A percentile compares a stretch with the other conserved stretches of the same genome.
These are phyloP conservation scores for Aspergillus leporis DNA, from an alignment of 495 filamentous ascomycete species.

Conservation along the genomic window DNA sequence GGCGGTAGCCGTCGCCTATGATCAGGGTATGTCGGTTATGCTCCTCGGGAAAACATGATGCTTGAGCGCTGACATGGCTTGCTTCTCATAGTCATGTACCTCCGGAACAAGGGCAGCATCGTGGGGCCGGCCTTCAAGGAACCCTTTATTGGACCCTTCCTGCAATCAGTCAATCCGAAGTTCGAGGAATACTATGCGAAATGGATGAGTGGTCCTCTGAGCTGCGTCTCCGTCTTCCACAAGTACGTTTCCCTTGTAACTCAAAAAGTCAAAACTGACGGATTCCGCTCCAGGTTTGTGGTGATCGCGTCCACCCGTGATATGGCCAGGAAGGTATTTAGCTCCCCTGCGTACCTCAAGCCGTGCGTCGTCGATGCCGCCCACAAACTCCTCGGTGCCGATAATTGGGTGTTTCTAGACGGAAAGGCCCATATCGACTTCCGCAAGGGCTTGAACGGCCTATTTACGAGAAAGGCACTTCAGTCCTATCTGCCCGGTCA, in stretches of 20 bases:
- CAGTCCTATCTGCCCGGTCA: slow-evolving; percentile 86
- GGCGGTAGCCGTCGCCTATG: slow-evolving; percentile 69
- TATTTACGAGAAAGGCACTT: slow-evolving; percentile 91
- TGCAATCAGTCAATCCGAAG: slow-evolving; percentile 89
- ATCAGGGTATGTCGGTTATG: slow-evolving; percentile 67
- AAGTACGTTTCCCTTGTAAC: slow-evolving; percentile 63
- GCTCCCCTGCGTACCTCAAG: slow-evolving; percentile 91
- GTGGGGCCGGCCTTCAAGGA: slow-evolving; percentile 80
- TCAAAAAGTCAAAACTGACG: slow-evolving; percentile 10
- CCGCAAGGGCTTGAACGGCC: slow-evolving; percentile 90
- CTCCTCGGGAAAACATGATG: not conserved
- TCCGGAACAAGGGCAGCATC: slow-evolving; percentile 83
- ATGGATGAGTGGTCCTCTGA: slow-evolving; percentile 86
- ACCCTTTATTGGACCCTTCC: slow-evolving; percentile 95
- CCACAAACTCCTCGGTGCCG: slow-evolving; percentile 86
- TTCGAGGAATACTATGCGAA: slow-evolving; percentile 88
- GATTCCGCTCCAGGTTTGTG: slow-evolving; percentile 68
- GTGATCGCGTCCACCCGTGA: slow-evolving; percentile 95
- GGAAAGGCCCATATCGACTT: slow-evolving; percentile 95
- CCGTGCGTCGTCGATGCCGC: slow-evolving; percentile 96
- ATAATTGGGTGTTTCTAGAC: slow-evolving; percentile 98
- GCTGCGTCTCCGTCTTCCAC: slow-evolving; percentile 98
- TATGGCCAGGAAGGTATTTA: slow-evolving; percentile 95
- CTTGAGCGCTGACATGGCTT: not conserved
- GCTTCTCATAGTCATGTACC: slow-evolving; percentile 67